Evolutionary conservation across 306 rosid species (phyloP).

Genomic region (Oemleria cerasiformis): DNA sequence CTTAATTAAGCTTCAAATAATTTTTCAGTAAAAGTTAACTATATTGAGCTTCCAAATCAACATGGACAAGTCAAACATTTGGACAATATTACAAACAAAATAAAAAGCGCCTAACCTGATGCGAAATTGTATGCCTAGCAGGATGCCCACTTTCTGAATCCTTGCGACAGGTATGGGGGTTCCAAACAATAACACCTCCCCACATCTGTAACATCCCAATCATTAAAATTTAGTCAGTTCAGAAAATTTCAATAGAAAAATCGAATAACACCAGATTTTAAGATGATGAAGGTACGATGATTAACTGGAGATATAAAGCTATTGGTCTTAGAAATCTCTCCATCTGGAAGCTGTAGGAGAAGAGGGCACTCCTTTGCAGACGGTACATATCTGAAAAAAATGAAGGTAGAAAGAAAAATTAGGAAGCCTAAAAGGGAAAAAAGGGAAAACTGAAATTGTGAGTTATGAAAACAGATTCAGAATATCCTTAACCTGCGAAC

Average conservation of each 20-base stretch:
- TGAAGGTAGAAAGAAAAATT: not conserved
- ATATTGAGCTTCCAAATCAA: not conserved
- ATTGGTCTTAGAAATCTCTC: constrained; percentile 79
- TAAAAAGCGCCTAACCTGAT: constrained; percentile 49
- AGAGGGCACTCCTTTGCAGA: constrained; percentile 89
- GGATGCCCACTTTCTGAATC: constrained; percentile 46
- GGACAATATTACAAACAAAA: not conserved
- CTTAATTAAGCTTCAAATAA: not conserved
- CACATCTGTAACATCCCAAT: constrained; percentile 67
- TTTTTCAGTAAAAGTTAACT: not conserved
- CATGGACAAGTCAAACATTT: not conserved
- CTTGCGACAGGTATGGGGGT: constrained; percentile 60
- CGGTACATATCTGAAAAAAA: constrained; percentile 68
- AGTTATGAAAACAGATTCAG: not conserved
- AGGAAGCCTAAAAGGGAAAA: constrained; percentile 3
- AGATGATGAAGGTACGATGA: constrained; percentile 29
- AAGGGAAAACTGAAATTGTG: constrained; percentile 18
- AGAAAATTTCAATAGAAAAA: constrained; percentile 13
- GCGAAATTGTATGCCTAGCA: constrained; percentile 50
- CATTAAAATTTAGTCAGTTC: constrained; percentile 19
- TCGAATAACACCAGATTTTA: constrained; percentile 1
- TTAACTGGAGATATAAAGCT: constrained; percentile 94
- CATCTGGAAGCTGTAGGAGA: constrained; percentile 74
- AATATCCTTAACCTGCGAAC: no score
- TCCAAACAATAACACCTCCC: constrained; percentile 96